These are phyloP conservation scores for Pholiota molesta DNA, from an alignment of 768 basidiomycete genomes.

Conservation along the genomic window DNA sequence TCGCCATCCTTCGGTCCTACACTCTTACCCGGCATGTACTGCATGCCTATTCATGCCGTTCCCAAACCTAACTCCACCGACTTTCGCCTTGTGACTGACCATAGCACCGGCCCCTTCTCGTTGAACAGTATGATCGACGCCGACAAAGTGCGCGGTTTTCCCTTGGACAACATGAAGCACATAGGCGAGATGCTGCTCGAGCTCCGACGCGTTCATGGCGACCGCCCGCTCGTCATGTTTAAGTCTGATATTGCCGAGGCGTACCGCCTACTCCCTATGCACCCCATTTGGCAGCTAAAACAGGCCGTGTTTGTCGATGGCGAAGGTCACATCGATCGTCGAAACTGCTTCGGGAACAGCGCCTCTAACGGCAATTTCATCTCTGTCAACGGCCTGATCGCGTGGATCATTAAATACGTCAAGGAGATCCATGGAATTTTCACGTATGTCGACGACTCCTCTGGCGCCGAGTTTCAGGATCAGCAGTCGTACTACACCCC, in stretches of 20 bases:
- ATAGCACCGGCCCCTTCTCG: constrained; percentile 31
- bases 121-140: constrained; percentile 29
- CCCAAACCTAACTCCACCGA: constrained; percentile 8
- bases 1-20: constrained; percentile 30
- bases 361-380: constrained; percentile 28
- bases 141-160: constrained; percentile 4
- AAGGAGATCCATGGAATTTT: background rate
- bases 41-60: constrained; percentile 33
- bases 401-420: constrained; percentile 35
- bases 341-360: constrained; percentile 31
- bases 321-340: constrained; percentile 22
- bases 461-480: background rate
- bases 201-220: background rate
- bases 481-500: constrained; percentile 24
- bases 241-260: constrained; percentile 43
- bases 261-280: constrained; percentile 37
- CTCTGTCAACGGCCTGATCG: constrained; percentile 33
- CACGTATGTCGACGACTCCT: background rate
- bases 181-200: constrained; percentile 14
- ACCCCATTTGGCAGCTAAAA: constrained; percentile 43
- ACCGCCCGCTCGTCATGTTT: constrained; percentile 21
- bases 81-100: constrained; percentile 38
- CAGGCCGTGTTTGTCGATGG: constrained; percentile 33
- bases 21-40: constrained; percentile 34
- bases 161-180: constrained; percentile 22